Evolutionary conservation across 2,329 filamentous ascomycete genomes (phyloP), one percentile per base, ranked within the genome.

Genomic region (Zymoseptoria passerinii): DNA sequence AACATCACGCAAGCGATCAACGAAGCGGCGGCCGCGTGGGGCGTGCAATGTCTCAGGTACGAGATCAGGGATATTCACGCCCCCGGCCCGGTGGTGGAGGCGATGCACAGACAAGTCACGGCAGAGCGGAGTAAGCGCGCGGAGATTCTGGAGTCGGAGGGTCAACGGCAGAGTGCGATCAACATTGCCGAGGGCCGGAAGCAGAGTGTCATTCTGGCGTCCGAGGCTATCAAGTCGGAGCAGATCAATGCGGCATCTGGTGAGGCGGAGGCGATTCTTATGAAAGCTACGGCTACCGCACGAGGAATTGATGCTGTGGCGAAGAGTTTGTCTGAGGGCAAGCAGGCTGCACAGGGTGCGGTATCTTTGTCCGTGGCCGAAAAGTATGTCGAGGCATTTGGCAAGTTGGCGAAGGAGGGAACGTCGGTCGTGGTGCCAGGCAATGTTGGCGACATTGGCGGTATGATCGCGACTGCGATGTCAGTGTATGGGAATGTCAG

Each of bases 1-100:
- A 97, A 99, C 77, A 99, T 99, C 73, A 97, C 94, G n/a, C 87
- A 90, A 58, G 92, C 94, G 50, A 97, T 99, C 81, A 99, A 99
- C 74, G 92, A 97, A 74, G 94, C 94, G 1, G 92, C 94, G 4
- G 88, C 95, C 69, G 92, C 92, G 56, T 99, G 94, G 94, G 94
- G 94, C 60, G 90, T 99, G 19, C 90, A 90, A 35, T 99, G 94
- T 72, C 81, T 99, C 61, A 88, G 94, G 59, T 99, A 99, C 79
- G 94, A 99, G 76, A 99, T 99, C 73, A 83, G 94, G 66, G 94
- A 99, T 75, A 99, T 99, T 70, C 94, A 99, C 76, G 94, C 94
- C 0, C 94, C 94, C 1, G 89, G 87, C 29, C 88, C 88, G 53
- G 94, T 99, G 10, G 92, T 97, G 61, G 90, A 92, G 69, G 94